These are phyloP conservation scores for Dictyostelium purpureum DNA, from an alignment of 78 protist genomes.

Conservation along the genomic window DNA sequence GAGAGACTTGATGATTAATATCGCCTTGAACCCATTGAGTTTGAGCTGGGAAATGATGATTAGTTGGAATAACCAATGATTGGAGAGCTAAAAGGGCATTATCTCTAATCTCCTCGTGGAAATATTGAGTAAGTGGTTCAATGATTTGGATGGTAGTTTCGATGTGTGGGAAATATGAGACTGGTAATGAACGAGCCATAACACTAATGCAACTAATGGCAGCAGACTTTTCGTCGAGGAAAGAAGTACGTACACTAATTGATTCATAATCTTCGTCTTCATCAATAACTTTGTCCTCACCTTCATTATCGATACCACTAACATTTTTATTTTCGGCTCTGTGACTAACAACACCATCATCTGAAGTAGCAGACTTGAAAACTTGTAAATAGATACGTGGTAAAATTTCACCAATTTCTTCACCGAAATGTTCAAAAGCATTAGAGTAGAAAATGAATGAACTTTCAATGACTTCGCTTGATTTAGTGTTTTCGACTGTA, in stretches of 20 bases:
- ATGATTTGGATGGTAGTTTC: not conserved
- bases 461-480: slow-evolving; percentile 33
- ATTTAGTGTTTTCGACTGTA: not conserved
- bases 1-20: not conserved
- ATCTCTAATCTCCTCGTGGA: slow-evolving; percentile 49
- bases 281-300: slow-evolving; percentile 36
- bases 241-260: slow-evolving; percentile 2
- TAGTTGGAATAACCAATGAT: slow-evolving; percentile 1
- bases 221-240: slow-evolving; percentile 57
- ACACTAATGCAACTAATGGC: slow-evolving; percentile 31
- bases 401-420: slow-evolving; percentile 2
- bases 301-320: slow-evolving; percentile 56
- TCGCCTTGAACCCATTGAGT: slow-evolving; percentile 36
- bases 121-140: not conserved
- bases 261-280: not conserved
- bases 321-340: not conserved
- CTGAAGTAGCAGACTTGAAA: not conserved
- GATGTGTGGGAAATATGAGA: not conserved
- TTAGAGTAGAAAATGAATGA: slow-evolving; percentile 46
- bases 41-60: not conserved
- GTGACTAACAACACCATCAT: slow-evolving; percentile 29
- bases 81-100: not conserved
- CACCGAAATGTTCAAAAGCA: slow-evolving; percentile 32
- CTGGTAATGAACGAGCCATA: slow-evolving; percentile 24
- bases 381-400: slow-evolving; percentile 3